Conservation (phyloP, 73 alveolate species). For the Loxodes magnus region DNA sequence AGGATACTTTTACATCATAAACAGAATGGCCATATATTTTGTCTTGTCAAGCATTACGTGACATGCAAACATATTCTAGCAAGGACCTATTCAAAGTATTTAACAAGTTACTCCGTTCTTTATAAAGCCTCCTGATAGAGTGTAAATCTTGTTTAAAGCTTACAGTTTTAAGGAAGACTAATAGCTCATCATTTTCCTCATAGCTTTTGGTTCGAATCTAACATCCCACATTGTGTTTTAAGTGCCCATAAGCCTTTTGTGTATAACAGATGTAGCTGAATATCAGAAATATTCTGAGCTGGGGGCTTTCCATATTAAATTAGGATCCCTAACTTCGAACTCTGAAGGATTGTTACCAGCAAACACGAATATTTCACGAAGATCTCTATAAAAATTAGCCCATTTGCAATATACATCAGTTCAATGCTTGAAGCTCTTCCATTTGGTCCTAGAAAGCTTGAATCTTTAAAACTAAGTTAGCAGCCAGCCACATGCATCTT, state of each 20-base stretch:
- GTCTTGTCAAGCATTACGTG: not conserved
- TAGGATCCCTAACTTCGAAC: not conserved
- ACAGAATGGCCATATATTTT: not conserved
- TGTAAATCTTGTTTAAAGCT: not conserved
- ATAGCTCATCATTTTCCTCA: not conserved
- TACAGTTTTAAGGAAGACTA: not conserved
- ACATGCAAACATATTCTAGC: not conserved
- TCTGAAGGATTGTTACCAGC: not conserved
- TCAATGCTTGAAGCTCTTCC: too few relatives aligned
- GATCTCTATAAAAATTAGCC: too few relatives aligned
- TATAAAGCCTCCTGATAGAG: not conserved
- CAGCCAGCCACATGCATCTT: too few relatives aligned
- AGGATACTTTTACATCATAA: not conserved
- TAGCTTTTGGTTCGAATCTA: conserved; percentile 1
- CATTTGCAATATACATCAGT: too few relatives aligned
- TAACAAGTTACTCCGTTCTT: conserved; percentile 1
- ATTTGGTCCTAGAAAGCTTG: too few relatives aligned
- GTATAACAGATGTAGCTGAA: too few relatives aligned
- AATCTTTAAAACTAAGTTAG: too few relatives aligned
- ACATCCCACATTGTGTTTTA: not conserved
- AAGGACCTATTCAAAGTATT: not conserved
- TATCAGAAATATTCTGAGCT: too few relatives aligned
- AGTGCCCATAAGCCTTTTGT: not conserved
- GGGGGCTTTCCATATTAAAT: conserved; percentile 13
- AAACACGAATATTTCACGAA: not conserved